Percentiles rank a stretch among this genome's conserved stretches.
These are phyloP conservation scores for Elaeis oleifera DNA, from an alignment of 202 grass and related monocot species.

Conservation along the genomic window DNA sequence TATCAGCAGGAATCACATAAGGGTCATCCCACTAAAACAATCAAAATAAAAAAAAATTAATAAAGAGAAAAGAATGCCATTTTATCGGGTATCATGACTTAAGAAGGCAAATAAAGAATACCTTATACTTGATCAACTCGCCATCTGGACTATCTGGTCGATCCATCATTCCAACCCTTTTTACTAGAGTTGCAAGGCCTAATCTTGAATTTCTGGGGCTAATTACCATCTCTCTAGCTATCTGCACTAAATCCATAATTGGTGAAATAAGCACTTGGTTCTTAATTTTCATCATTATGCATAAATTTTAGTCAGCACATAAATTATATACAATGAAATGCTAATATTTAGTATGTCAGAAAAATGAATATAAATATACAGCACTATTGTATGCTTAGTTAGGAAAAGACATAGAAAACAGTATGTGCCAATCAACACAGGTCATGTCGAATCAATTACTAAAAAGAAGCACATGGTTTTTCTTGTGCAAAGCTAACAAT, in stretches of 20 bases:
- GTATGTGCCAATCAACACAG: no score
- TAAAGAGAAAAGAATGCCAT: background rate
- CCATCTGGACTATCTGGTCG: constrained; percentile 22
- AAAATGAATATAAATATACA: no score
- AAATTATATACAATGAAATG: no score
- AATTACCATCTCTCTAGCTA: constrained; percentile 29
- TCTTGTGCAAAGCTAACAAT: no score
- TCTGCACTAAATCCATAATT: constrained; percentile 8
- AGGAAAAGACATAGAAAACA: no score
- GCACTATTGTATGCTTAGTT: no score
- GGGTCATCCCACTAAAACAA: constrained; percentile 20
- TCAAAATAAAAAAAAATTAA: constrained; percentile 1
- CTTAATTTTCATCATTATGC: no score
- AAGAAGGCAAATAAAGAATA: background rate
- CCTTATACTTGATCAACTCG: constrained; percentile 27
- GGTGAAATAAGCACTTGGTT: background rate
- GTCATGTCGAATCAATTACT: no score
- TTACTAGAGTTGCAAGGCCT: constrained; percentile 16
- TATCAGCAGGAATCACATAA: constrained; percentile 24
- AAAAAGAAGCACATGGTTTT: no score
- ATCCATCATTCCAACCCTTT: constrained; percentile 12
- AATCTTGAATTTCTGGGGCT: constrained; percentile 29
- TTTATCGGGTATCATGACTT: background rate
- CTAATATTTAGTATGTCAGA: no score
- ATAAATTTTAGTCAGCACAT: no score